Evolutionary conservation across 176 grass and related monocot species (phyloP), one percentile per base, ranked within the genome.

Genomic region (Aegilops longissima): DNA sequence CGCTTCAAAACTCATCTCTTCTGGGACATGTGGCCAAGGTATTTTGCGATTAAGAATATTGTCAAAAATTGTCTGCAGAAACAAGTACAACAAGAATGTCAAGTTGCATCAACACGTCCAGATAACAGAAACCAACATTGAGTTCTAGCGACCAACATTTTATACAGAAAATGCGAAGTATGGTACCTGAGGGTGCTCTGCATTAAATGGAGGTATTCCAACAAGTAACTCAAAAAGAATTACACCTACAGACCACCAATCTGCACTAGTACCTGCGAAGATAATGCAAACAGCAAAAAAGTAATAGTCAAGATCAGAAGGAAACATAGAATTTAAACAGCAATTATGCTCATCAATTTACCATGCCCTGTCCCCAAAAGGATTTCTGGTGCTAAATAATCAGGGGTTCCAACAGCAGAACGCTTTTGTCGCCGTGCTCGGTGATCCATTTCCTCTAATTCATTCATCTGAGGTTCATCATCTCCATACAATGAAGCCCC

Each of bases 231-330:
- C 97, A 88, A 99, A 99, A 78, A 99, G 93, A 91, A 99, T 97
- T 36, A 97, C 91, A 79, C 97, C 97, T 78, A 99, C 94, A 58
- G 97, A 99, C 97, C 97, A 99, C 97, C 97, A 99, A 99, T 99
- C 97, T 31, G 97, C 97, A 90, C 97, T 99, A 81, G 90, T 86
- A 94, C 94, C 97, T 99, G 89, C 24, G 51, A 83, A 58, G 42
- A 78, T 80, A 86, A 93, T 73, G 36, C 66, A 85, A 35, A 81
- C 18, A 79, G n/a, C 13, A 66, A 86, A 52, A 21, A 76, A 34
- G 8, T 67, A 68, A 71, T 76, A 42, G 20, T 61, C n/a, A 77
- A 77, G 73, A 66, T 17, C 49, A 88, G n/a, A 77, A 40, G 61
- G 54, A 51, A 25, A 12, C 49, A 29, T 7, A 70, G 20, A 67